Percentiles rank a stretch among this genome's conserved stretches.
phyloP scores from a whole-genome alignment of 1,284 basidiomycete genomes.

The Apiotrichum brassicae region DNA sequence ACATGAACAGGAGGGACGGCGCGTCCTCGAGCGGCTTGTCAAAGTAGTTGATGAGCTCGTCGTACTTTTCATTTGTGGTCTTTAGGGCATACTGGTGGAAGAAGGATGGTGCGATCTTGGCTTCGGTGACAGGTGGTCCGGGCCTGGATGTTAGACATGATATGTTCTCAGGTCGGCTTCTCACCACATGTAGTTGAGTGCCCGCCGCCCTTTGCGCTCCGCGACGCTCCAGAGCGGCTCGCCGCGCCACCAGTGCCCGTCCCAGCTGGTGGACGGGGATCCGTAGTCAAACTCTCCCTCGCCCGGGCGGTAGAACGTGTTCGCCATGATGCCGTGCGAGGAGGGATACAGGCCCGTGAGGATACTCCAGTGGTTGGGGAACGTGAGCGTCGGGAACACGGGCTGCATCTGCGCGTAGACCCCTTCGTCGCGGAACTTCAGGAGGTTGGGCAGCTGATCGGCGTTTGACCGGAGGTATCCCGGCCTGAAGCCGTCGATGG shows the following conservation, averaged over 20 bases:
- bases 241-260: slow-evolving; percentile 73
- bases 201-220: slow-evolving; percentile 61
- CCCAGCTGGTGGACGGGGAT: slow-evolving; percentile 55
- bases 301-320: slow-evolving; percentile 73
- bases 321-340: slow-evolving; percentile 82
- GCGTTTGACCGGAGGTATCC: slow-evolving; percentile 18
- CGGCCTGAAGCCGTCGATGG: slow-evolving; percentile 32
- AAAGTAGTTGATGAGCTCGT: slow-evolving; percentile 68
- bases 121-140: slow-evolving; percentile 64
- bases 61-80: slow-evolving; percentile 61
- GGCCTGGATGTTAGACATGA: slow-evolving; percentile 54
- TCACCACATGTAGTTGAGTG: slow-evolving; percentile 84
- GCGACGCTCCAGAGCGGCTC: slow-evolving; percentile 90
- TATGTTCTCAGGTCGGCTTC: slow-evolving; percentile 26
- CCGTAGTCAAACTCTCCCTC: slow-evolving; percentile 51
- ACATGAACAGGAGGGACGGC: slow-evolving; percentile 71
- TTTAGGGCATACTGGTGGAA: slow-evolving; percentile 65
- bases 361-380: slow-evolving; percentile 85
- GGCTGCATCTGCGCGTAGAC: slow-evolving; percentile 80
- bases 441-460: slow-evolving; percentile 19
- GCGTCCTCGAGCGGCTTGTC: slow-evolving; percentile 62
- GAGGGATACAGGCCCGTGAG: slow-evolving; percentile 84
- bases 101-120: slow-evolving; percentile 62
- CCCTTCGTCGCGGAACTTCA: slow-evolving; percentile 45
- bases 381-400: slow-evolving; percentile 81